Evolutionary conservation across 306 rosid genomes (phyloP).

Genomic region (Malus orientalis): DNA sequence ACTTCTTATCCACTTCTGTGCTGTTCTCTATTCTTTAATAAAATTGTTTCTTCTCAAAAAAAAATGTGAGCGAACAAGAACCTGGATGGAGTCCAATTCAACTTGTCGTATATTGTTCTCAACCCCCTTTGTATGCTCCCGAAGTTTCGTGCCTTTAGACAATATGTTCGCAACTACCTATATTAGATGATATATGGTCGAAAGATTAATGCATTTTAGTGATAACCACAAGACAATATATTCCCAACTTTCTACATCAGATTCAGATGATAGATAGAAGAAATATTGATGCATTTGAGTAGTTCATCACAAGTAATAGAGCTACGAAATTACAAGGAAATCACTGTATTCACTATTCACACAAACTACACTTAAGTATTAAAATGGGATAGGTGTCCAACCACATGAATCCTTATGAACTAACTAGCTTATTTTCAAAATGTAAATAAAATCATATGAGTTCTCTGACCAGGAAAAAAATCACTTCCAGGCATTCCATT

Average conservation of each 20-base stretch:
- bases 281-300: neutral
- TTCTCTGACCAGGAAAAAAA: neutral
- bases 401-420: neutral
- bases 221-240: conserved; percentile 3
- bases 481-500: neutral
- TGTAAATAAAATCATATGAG: neutral
- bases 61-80: conserved; percentile 15
- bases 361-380: neutral
- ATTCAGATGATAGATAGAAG: conserved; percentile 5
- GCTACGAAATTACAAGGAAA: neutral
- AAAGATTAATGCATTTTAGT: conserved; percentile 1
- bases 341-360: neutral
- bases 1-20: no score
- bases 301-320: neutral
- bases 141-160: conserved; percentile 74
- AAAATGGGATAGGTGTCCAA: neutral
- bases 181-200: conserved; percentile 4
- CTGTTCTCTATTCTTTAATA: no score
- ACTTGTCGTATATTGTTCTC: conserved; percentile 90
- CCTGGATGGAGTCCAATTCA: conserved; percentile 97
- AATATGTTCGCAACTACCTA: conserved; percentile 88
- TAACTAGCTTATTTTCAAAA: neutral
- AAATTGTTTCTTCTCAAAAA: no score
- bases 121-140: conserved; percentile 88
- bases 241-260: conserved; percentile 55